These are phyloP conservation scores for Astragalus membranaceus DNA, from an alignment of 306 rosid genomes.

Conservation along the genomic window DNA sequence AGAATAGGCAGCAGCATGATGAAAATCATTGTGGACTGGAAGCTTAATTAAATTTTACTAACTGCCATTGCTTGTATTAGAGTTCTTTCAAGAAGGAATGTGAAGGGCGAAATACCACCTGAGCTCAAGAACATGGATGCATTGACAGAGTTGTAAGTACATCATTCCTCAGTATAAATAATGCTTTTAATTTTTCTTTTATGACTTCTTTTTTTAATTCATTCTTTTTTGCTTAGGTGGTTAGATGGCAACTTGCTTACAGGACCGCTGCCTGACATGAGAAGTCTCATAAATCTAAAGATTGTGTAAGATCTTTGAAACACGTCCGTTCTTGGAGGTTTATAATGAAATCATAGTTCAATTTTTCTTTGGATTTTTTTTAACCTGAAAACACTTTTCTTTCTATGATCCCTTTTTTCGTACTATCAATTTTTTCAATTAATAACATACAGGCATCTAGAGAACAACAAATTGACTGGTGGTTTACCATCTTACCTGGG, in stretches of 20 bases:
- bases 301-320: constrained; percentile 56
- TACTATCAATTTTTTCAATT: background rate
- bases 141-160: constrained; percentile 64
- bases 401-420: background rate
- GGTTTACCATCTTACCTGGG: constrained; percentile 61
- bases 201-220: background rate
- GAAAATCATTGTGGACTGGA: background rate
- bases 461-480: constrained; percentile 71
- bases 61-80: constrained; percentile 32
- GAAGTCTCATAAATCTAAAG: constrained; percentile 58
- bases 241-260: constrained; percentile 59
- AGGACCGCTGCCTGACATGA: constrained; percentile 70
- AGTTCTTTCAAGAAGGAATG: constrained; percentile 49
- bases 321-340: background rate
- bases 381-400: background rate
- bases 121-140: constrained; percentile 63
- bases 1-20: background rate
- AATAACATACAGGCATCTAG: constrained; percentile 61
- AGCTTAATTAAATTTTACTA: constrained; percentile 2
- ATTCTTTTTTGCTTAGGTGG: constrained; percentile 47
- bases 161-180: background rate
- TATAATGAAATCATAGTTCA: background rate
- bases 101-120: constrained; percentile 62
- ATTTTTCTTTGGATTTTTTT: constrained; percentile 4
- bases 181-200: background rate